Evolutionary conservation across 306 rosid species (phyloP).

Genomic region (Oxytropis ochrocephala): DNA sequence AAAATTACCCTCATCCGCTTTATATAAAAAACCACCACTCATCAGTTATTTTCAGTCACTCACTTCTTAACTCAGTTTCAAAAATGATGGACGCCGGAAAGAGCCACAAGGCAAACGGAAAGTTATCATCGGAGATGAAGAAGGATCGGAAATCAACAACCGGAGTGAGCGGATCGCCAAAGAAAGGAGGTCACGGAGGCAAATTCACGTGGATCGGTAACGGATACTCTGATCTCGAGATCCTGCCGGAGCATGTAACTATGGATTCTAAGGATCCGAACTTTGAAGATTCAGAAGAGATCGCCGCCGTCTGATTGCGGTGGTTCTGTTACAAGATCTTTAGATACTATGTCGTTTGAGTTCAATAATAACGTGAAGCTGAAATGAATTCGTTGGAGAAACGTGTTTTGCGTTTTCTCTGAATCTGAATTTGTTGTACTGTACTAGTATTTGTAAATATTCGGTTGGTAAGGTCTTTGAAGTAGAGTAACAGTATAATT

Average conservation of each 20-base stretch:
- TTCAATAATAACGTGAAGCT: neutral
- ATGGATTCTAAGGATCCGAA: conserved; percentile 69
- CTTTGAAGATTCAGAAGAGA: conserved; percentile 66
- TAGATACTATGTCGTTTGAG: neutral
- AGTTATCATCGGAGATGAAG: conserved; percentile 34
- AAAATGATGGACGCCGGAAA: conserved; percentile 65
- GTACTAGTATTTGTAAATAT: too few relatives aligned
- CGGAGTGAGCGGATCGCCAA: conserved; percentile 83
- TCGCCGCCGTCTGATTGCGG: conserved; percentile 31
- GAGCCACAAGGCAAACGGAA: conserved; percentile 42
- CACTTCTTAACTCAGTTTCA: neutral
- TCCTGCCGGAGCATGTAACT: conserved; percentile 31
- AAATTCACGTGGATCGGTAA: conserved; percentile 86
- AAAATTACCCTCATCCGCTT: conserved; percentile 3
- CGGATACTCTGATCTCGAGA: conserved; percentile 43
- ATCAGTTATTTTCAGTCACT: neutral
- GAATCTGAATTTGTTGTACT: too few relatives aligned
- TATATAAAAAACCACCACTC: neutral
- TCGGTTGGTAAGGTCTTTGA: too few relatives aligned
- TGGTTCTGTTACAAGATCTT: neutral
- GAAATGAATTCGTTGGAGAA: neutral
- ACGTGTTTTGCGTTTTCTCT: too few relatives aligned
- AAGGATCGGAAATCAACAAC: conserved; percentile 76
- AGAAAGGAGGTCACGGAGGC: conserved; percentile 93
- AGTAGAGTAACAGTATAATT: too few relatives aligned